Evolutionary conservation across 371 early-diverging fungal species (phyloP), one percentile per base, ranked within the genome.

Genomic region (Choanephora cucurbitarum): DNA sequence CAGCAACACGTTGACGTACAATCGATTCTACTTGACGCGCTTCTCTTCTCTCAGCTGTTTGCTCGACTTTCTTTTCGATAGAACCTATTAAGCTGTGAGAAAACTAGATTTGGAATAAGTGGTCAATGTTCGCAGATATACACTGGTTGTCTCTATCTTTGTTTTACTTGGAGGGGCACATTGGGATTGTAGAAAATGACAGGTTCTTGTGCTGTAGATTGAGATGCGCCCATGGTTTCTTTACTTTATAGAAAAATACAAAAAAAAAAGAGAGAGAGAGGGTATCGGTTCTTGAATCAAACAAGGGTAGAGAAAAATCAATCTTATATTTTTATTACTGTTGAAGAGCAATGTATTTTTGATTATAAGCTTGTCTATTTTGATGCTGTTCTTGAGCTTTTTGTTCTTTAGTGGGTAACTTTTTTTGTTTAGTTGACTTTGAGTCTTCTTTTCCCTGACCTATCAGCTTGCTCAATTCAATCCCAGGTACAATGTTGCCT

Each of bases 131-230:
- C 18, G 18, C 22, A 39, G 6, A 4, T 15, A 46, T 21, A 42
- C 18, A 21, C 1, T n/a, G 23, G 8, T 7, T 28, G 5, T 28
- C 7, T 31, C 13, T 49, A 9, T 49, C 33, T n/a, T 18, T 33
- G n/a, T 9, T 31, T 31, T 55, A 65, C 66, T 40, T 65, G 60
- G 44, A 65, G 53, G 40, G 66, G 66, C 1, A 65, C 66, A 57
- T 60, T 65, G 18, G 66, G 66, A 22, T 65, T 65, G 42, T 60
- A 60, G 21, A 65, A 60, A 21, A 65, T 57, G 17, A 65, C 42
- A 34, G 66, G 66, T 28, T 65, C 66, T 53, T 57, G 42, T 40
- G 52, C 40, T 28, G 56, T 65, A 43, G 66, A 65, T 52, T 60
- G 57, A 23, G 57, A n/a, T 37, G 57, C 48, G 19, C 66, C 66